A percentile compares a stretch with the other conserved stretches of the same genome.
Conservation (phyloP, 257 asterid genomes). For the Eucommia ulmoides region DNA sequence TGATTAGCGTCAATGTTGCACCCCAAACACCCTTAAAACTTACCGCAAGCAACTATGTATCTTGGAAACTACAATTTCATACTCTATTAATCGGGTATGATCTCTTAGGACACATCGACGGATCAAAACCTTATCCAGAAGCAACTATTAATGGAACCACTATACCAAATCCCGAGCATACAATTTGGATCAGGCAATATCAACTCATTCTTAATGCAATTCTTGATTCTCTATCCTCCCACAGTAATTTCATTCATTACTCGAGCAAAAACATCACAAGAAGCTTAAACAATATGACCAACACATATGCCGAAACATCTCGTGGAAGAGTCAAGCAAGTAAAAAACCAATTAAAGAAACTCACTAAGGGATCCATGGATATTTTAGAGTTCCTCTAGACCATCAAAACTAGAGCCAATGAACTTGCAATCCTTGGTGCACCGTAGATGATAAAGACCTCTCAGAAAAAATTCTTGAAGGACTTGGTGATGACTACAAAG, state of each 20-base stretch:
- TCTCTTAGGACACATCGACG: neutral
- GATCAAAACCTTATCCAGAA: neutral
- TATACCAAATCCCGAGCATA: neutral
- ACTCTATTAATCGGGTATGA: neutral
- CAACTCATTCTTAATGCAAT: neutral
- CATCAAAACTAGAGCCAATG: neutral
- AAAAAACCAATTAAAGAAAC: neutral
- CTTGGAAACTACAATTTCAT: neutral
- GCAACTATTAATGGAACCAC: neutral
- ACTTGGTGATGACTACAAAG: neutral
- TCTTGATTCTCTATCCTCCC: neutral
- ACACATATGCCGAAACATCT: neutral
- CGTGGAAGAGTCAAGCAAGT: neutral
- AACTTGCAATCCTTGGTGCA: neutral
- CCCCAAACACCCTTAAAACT: neutral
- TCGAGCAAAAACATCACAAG: neutral
- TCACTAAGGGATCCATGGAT: neutral
- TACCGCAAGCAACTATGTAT: neutral
- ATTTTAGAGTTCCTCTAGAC: neutral
- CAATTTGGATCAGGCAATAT: neutral
- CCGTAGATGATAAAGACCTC: slow-evolving; percentile 1
- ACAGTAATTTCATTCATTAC: neutral
- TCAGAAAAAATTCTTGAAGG: neutral
- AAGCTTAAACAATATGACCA: neutral
- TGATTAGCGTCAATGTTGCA: neutral